Evolutionary conservation across 2,329 filamentous ascomycete genomes (phyloP).

Genomic region (Fusarium paranaense): DNA sequence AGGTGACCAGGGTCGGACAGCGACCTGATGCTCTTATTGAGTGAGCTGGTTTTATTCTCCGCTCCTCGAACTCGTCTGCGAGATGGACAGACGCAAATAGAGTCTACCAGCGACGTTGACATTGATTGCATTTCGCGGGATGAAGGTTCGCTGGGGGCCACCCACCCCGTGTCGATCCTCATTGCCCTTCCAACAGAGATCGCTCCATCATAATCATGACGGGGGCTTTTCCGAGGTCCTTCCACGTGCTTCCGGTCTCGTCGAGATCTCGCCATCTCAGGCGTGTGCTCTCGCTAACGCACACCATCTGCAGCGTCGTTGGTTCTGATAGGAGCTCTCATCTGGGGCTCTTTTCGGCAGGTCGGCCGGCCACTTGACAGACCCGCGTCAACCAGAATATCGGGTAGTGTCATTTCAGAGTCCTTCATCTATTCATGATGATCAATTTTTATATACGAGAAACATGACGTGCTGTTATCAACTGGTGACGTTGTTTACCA

Average conservation of each 20-base stretch:
- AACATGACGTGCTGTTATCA: neutral
- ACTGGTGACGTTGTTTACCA: neutral
- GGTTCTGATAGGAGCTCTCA: neutral
- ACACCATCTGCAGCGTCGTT: neutral
- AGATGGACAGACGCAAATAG: neutral
- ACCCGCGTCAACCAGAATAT: conserved; percentile 4
- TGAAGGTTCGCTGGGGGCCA: conserved; percentile 1
- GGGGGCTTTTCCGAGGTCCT: neutral
- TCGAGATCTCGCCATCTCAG: neutral
- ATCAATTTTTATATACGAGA: neutral
- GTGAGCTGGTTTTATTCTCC: conserved; percentile 11
- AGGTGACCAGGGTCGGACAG: conserved; percentile 1
- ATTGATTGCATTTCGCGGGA: conserved; percentile 13
- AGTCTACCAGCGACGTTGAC: neutral
- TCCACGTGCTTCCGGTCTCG: conserved; percentile 4
- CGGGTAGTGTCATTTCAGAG: neutral
- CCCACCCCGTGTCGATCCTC: conserved; percentile 27
- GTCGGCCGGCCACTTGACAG: conserved; percentile 5
- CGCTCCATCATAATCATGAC: conserved; percentile 8
- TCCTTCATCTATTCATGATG: neutral
- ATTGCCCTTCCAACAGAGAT: conserved; percentile 28
- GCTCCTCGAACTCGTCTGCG: neutral
- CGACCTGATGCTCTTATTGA: conserved; percentile 28
- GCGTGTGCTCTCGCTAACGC: conserved; percentile 8
- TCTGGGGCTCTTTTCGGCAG: neutral